These are phyloP conservation scores for Starmerella floricola DNA, from an alignment of 805 yeast species.

Conservation along the genomic window DNA sequence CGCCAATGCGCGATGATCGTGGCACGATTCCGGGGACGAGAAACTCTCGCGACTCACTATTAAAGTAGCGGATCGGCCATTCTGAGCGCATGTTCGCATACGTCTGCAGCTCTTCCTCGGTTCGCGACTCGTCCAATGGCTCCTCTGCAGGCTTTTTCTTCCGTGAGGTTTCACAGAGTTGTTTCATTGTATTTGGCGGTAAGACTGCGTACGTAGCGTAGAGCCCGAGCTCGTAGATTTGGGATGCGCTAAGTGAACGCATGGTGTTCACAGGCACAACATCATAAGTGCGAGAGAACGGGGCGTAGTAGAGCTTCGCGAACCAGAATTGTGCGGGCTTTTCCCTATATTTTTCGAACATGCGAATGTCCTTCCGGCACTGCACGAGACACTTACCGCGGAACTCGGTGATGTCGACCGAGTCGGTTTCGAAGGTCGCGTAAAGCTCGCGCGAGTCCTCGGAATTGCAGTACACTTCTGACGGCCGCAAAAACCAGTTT, in stretches of 20 bases:
- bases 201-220: constrained; percentile 79
- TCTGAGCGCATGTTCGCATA: constrained; percentile 12
- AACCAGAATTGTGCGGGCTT: constrained; percentile 69
- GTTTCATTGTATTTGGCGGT: constrained; percentile 21
- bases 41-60: constrained; percentile 59
- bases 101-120: constrained; percentile 21
- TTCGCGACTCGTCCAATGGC: constrained; percentile 34
- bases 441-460: constrained; percentile 63
- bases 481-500: constrained; percentile 88
- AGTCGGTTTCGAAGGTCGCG: constrained; percentile 77
- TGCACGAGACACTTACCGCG: constrained; percentile 65
- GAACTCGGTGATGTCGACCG: constrained; percentile 61
- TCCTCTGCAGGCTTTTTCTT: constrained; percentile 32
- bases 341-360: constrained; percentile 42
- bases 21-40: constrained; percentile 75
- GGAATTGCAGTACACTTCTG: constrained; percentile 61
- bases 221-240: constrained; percentile 11
- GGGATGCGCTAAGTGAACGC: constrained; percentile 1
- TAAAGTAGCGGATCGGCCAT: constrained; percentile 73
- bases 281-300: constrained; percentile 72
- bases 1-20: constrained; percentile 59
- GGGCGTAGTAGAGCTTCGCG: constrained; percentile 72
- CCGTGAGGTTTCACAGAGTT: constrained; percentile 1
- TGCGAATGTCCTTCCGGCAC: constrained; percentile 54
- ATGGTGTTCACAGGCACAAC: constrained; percentile 37